Conservation (phyloP, 306 rosid genomes). For the Prunus padus region DNA sequence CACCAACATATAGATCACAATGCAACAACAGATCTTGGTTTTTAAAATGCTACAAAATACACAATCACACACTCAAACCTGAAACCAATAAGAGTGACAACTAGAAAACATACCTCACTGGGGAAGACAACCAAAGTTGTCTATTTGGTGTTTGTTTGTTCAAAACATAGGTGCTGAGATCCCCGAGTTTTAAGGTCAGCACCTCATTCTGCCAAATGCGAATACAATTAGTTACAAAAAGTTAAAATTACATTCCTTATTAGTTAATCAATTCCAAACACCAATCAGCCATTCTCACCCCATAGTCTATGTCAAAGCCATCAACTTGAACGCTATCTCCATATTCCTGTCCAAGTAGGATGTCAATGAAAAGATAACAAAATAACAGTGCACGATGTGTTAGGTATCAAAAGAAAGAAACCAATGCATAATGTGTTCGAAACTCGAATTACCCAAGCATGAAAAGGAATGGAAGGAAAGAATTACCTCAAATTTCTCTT, state of each 20-base stretch:
- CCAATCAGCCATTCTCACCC: constrained; percentile 53
- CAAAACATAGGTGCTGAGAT: constrained; percentile 71
- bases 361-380: neutral
- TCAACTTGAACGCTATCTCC: constrained; percentile 73
- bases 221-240: constrained; percentile 14
- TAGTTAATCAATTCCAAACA: neutral
- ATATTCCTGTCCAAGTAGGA: constrained; percentile 53
- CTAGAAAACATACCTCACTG: constrained; percentile 52
- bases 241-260: neutral
- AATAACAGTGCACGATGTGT: neutral
- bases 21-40: neutral
- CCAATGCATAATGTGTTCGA: neutral
- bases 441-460: neutral
- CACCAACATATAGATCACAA: neutral
- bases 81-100: neutral
- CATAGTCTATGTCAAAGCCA: constrained; percentile 88
- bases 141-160: constrained; percentile 90
- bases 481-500: constrained; percentile 80
- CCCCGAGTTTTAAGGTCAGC: constrained; percentile 68
- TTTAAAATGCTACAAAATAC: neutral
- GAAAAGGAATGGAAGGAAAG: neutral
- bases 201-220: constrained; percentile 55
- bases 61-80: neutral
- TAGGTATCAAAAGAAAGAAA: neutral
- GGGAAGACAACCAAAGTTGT: constrained; percentile 89